Base-by-base conservation (phyloP, 1,284 basidiomycete species). In the Trichosporon faecale region DNA sequence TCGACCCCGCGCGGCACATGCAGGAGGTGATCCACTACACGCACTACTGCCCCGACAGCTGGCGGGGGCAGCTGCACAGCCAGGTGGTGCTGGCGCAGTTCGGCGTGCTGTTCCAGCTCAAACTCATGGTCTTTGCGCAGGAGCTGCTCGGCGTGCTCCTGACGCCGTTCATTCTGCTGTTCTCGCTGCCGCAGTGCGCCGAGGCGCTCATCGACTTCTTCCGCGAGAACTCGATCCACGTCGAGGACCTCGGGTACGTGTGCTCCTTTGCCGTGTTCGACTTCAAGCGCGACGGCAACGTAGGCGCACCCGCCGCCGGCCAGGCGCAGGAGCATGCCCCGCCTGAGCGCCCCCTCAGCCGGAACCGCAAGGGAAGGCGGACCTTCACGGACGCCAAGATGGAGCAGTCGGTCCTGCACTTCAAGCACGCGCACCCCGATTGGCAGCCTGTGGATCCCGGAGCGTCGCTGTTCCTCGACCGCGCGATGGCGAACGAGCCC, bases 181-280 rank as follows among this genome's bases (percentile, higher is more conserved):
- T 92, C 80, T 93, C 94, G 16, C 87, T 99, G 6, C 95, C 96
- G 0, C 85, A 85, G 0, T 95, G 93, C 78, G 92, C 95, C 1
- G 91, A 91, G 7, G 90, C 90, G 0, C 92, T 98, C 74, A 88
- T 98, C 72, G 95, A 98, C 80, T 97, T 98, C 80, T 97, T 98
- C 87, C 88, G 94, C 64, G 95, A 98, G 84, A 98, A 97, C 79
- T 93, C 94, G 0, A 91, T 99, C 0, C 95, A 98, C 81, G 92
- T 99, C 35, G 95, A 98, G 76, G 94, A 95, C 0, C 87, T 97
- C 2, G 96, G 97, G 11, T 96, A 97, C 78, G 93, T 99, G 9
- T 99, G 97, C 81, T 94, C 92, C 71, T 99, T 98, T 84, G 97
- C 96, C 0, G 95, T 97, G 68, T 99, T 99, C 80, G 95, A 98